Evolutionary conservation across 768 basidiomycete species (phyloP).

Genomic region (Lactarius trivialis): DNA sequence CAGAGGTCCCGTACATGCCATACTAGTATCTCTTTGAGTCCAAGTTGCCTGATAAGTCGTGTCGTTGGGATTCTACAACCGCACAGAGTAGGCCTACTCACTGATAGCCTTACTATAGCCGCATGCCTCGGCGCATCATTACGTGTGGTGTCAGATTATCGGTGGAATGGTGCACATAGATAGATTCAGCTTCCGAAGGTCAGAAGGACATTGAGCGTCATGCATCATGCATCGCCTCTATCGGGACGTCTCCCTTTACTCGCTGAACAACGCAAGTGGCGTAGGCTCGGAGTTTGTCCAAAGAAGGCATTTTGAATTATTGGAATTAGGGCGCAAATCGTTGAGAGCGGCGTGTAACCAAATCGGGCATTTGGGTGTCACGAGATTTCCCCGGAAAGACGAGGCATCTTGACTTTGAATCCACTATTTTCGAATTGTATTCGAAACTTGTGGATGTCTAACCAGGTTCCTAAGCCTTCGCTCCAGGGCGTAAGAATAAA

Average conservation of each 20-base stretch:
- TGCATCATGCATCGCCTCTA: background rate
- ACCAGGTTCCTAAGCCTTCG: conserved; percentile 86
- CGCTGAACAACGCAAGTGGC: background rate
- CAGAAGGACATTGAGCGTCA: background rate
- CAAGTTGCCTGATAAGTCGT: background rate
- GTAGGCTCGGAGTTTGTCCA: background rate
- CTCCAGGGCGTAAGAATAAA: conserved; percentile 89
- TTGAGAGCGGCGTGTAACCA: background rate
- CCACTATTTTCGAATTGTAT: conserved; percentile 23
- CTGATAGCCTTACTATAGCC: background rate
- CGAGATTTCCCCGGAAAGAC: background rate
- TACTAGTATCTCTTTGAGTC: background rate
- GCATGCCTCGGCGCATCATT: background rate
- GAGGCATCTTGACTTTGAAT: conserved; percentile 2
- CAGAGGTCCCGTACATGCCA: background rate
- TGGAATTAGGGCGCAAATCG: background rate
- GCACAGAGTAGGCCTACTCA: too few relatives aligned
- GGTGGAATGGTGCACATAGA: background rate
- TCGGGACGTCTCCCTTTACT: background rate
- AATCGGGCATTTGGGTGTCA: conserved; percentile 4
- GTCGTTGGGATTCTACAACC: too few relatives aligned
- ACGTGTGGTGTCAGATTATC: background rate
- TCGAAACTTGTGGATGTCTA: conserved; percentile 80
- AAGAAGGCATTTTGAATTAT: background rate
- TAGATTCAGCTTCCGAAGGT: too few relatives aligned